Evolutionary conservation across 2,329 filamentous ascomycete genomes (phyloP).

Genomic region (Fusarium palustre): DNA sequence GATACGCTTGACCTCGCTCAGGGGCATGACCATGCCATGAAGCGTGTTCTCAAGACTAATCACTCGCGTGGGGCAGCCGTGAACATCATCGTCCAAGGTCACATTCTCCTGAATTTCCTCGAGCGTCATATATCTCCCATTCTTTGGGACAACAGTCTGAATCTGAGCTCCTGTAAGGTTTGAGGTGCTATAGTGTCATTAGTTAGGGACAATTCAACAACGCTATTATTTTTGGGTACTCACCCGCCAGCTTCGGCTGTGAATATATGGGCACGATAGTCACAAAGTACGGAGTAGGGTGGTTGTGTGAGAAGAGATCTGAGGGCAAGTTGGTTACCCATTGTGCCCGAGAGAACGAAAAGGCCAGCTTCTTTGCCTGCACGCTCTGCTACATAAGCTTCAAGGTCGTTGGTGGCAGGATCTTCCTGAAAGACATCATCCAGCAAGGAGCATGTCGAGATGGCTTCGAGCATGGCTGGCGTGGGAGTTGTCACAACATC

Average conservation of each 20-base stretch:
- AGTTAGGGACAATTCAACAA: background rate
- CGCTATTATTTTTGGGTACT: conserved; percentile 26
- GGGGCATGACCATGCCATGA: conserved; percentile 80
- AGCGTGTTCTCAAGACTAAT: conserved; percentile 90
- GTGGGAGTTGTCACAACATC: conserved; percentile 78
- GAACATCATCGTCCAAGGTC: conserved; percentile 76
- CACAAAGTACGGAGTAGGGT: conserved; percentile 83
- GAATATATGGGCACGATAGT: conserved; percentile 82
- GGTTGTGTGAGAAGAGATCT: conserved; percentile 82
- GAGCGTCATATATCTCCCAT: conserved; percentile 79
- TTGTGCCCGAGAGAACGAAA: conserved; percentile 89
- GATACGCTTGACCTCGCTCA: conserved; percentile 77
- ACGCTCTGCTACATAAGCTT: conserved; percentile 77
- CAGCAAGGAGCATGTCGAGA: conserved; percentile 77
- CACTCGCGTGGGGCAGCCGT: conserved; percentile 82
- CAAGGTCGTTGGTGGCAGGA: conserved; percentile 79
- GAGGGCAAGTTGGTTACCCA: conserved; percentile 91
- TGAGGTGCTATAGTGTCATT: conserved; percentile 66
- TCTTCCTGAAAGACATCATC: conserved; percentile 91
- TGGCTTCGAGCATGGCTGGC: conserved; percentile 82
- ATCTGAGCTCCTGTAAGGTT: conserved; percentile 78
- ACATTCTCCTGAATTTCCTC: conserved; percentile 78
- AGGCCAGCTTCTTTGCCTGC: conserved; percentile 81
- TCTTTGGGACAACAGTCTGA: conserved; percentile 73
- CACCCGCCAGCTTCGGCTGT: conserved; percentile 73